Evolutionary conservation across 1,139 yeast genomes (phyloP), one percentile per base, ranked within the genome.

Genomic region (Sugiyamaella pinicola): DNA sequence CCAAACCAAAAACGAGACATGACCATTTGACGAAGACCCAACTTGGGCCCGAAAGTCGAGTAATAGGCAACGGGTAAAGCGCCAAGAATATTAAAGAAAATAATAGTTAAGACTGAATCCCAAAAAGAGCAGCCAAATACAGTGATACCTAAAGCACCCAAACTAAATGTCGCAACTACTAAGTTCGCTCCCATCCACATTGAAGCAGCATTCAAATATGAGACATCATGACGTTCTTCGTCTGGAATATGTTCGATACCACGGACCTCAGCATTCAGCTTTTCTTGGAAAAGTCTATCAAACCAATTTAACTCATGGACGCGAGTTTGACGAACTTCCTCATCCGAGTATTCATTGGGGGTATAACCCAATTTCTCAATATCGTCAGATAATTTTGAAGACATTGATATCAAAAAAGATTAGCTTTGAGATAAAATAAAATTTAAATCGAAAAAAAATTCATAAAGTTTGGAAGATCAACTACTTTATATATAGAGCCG

Each of bases 141-240:
- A 41, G 74, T 62, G 57, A 84, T 74, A 54, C 96, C 96, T 51
- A 90, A 74, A 55, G 87, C 86, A 67, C 97, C 97, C 49, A 89
- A 74, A 2, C 96, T 77, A 64, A 81, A 84, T 21, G 96, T 82
- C 19, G 96, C 90, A 67, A 90, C 81, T 55, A 89, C 96, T 79
- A 88, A 75, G 71, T 90, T 90, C 34, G 96, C 96, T 24, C 95
- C 85, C 65, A 87, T 78, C 97, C 97, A 90, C 96, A 90, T 87
- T 53, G 91, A 78, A 39, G 91, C 90, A 24, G 95, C 87, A 61
- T 78, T 80, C 74, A 81, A 74, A 53, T 85, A 66, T 31, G 88
- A 82, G 49, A 71, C 74, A 54, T 84, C 89, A 45, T 78, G 75
- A 60, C 83, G 81, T 67, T 84, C 87, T 51, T 80, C 85, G 55